A percentile compares a stretch with the other conserved stretches of the same genome.
These are phyloP conservation scores for Coemansia sp. DNA, from an alignment of 192 early-diverging fungal species.

Conservation along the genomic window DNA sequence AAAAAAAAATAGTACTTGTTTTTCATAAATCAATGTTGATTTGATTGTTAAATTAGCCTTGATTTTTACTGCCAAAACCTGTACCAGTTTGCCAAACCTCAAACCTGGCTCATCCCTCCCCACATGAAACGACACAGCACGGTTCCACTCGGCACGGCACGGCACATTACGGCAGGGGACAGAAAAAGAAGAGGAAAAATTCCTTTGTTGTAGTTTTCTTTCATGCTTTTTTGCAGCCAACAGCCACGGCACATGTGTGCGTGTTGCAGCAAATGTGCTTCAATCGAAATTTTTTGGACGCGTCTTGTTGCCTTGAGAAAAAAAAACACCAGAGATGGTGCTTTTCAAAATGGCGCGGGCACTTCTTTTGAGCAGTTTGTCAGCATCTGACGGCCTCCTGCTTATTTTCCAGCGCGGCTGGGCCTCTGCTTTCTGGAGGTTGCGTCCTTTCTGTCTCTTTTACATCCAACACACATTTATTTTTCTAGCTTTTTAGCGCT, in stretches of 20 bases:
- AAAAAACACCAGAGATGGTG: neutral
- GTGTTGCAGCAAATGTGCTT: neutral
- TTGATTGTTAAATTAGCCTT: neutral
- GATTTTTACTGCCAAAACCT: neutral
- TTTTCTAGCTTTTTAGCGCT: no score
- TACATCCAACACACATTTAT: neutral
- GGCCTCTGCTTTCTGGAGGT: neutral
- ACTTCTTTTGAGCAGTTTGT: no score
- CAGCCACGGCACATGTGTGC: neutral
- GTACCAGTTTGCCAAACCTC: neutral
- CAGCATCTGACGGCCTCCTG: no score
- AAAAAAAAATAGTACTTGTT: no score
- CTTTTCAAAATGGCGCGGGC: neutral
- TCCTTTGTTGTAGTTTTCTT: neutral
- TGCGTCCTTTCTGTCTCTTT: neutral
- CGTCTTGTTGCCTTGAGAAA: neutral
- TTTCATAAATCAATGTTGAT: neutral
- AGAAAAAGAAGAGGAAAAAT: neutral
- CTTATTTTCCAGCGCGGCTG: no score
- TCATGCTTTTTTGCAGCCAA: neutral
- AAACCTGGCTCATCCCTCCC: neutral
- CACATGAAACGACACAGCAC: no score
- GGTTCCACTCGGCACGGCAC: no score
- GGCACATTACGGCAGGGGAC: no score
- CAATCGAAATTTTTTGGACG: neutral